Evolutionary conservation across 306 rosid species (phyloP), one percentile per base, ranked within the genome.

Genomic region (Corylus americana): DNA sequence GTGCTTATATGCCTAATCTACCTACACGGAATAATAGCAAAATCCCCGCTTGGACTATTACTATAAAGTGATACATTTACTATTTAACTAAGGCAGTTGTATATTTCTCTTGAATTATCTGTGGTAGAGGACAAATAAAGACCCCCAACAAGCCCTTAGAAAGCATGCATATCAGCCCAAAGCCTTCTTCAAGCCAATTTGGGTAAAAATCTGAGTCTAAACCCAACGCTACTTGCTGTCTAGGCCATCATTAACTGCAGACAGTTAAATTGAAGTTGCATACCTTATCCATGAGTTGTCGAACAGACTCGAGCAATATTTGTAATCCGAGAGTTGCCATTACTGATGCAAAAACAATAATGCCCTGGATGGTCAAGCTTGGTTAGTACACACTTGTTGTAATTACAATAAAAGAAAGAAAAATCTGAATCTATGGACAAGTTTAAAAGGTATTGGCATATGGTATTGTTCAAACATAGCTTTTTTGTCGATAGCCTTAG

Each of bases 241-340:
- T 2, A 16, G 4, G 45, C 12, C 44, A 39, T 17, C 20, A 35
- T 37, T 66, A 3, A 37, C 13, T 18, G 51, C 9, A 39, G 45
- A 42, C 53, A 49, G 53, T 49, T 2, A 49, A 49, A 12, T 11
- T 49, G 53, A 49, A 49, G 53, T 49, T 11, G 14, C 69, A 59
- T 79, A 87, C 97, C 88, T 80, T 61, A 5, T 83, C 35, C 49
- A 87, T 0, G 16, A 92, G 81, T 83, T 84, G 74, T 55, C 92
- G 66, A 44, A 5, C 86, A 50, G 97, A 91, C 78, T 92, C 97
- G 0, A 92, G 80, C 86, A 92, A 85, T 74, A 92, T 92, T 82
- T 92, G 91, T 74, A 92, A 73, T 73, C 96, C 97, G 78, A 92
- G 79, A 48, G 94, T 89, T 74, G 97, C 97, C 97, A 92, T 92